Percentiles rank a stretch among this genome's conserved stretches.
phyloP scores from a whole-genome alignment of 2,329 filamentous ascomycete genomes.

The Colletotrichum sidae region DNA sequence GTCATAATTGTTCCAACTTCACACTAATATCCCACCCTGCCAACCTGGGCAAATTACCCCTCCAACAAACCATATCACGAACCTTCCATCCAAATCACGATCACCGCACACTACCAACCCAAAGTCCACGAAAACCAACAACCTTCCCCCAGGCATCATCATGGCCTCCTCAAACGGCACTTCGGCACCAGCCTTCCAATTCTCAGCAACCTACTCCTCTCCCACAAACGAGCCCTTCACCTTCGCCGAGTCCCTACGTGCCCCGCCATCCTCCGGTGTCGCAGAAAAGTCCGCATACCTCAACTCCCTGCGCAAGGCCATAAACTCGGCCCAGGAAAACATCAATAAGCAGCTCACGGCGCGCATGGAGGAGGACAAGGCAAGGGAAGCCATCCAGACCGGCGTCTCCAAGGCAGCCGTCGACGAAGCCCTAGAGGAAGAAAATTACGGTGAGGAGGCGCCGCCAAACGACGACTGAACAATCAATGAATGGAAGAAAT shows the following conservation, averaged over 20 bases:
- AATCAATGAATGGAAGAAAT: neutral
- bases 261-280: slow-evolving; percentile 50
- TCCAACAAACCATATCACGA: neutral
- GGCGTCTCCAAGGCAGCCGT: slow-evolving; percentile 42
- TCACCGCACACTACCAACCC: neutral
- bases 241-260: slow-evolving; percentile 50
- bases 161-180: slow-evolving; percentile 25
- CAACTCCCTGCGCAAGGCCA: slow-evolving; percentile 65
- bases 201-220: slow-evolving; percentile 67
- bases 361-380: slow-evolving; percentile 81
- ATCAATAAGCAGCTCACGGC: slow-evolving; percentile 79
- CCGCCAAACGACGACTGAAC: slow-evolving; percentile 70
- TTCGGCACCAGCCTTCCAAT: slow-evolving; percentile 36
- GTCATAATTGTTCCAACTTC: slow-evolving; percentile 13
- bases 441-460: slow-evolving; percentile 88
- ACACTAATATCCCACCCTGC: neutral
- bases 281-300: slow-evolving; percentile 71
- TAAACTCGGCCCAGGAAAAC: slow-evolving; percentile 69
- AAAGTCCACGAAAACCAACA: neutral
- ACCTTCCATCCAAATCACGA: neutral
- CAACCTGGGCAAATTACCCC: too few species aligned
- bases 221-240: slow-evolving; percentile 61
- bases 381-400: slow-evolving; percentile 51
- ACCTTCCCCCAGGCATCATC: neutral
- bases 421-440: slow-evolving; percentile 73